phyloP scores from a whole-genome alignment of 2,329 filamentous ascomycete genomes.

The Elsinoe australis region DNA sequence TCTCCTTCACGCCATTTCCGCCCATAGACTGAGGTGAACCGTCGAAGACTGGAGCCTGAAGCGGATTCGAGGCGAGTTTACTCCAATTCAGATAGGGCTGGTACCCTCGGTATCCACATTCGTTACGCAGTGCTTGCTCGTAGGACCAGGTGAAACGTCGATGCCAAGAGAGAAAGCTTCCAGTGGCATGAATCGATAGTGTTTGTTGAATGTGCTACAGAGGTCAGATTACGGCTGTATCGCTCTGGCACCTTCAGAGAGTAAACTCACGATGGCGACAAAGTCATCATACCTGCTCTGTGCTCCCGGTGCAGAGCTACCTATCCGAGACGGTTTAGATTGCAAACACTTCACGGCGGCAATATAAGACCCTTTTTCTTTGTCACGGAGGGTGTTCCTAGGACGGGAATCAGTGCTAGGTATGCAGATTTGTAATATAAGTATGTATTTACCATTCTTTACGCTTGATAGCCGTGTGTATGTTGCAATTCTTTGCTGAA shows the following conservation, averaged over 20 bases:
- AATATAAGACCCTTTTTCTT: constrained; percentile 27
- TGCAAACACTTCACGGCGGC: constrained; percentile 28
- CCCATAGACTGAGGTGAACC: constrained; percentile 41
- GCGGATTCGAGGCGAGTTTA: constrained; percentile 37
- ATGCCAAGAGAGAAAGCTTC: constrained; percentile 31
- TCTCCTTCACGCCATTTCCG: constrained; percentile 28
- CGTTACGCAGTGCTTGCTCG: constrained; percentile 35
- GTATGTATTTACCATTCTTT: constrained; percentile 7
- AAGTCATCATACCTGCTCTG: constrained; percentile 28
- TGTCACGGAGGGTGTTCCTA: constrained; percentile 22
- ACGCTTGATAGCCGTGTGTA: constrained; percentile 20
- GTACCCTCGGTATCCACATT: constrained; percentile 38
- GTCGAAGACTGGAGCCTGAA: constrained; percentile 48
- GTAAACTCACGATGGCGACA: constrained; percentile 21
- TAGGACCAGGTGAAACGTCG: constrained; percentile 38
- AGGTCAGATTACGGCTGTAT: background rate
- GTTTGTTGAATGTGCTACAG: constrained; percentile 25
- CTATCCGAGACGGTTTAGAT: constrained; percentile 23
- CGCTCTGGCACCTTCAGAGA: background rate
- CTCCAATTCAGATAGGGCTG: constrained; percentile 49
- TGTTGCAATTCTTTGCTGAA: constrained; percentile 10
- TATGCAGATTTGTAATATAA: too few relatives aligned
- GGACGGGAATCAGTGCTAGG: background rate
- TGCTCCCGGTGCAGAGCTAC: constrained; percentile 23
- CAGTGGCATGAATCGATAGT: constrained; percentile 24